Evolutionary conservation across 768 basidiomycete genomes (phyloP), one percentile per base, ranked within the genome.

Genomic region (Megacollybia marginata): DNA sequence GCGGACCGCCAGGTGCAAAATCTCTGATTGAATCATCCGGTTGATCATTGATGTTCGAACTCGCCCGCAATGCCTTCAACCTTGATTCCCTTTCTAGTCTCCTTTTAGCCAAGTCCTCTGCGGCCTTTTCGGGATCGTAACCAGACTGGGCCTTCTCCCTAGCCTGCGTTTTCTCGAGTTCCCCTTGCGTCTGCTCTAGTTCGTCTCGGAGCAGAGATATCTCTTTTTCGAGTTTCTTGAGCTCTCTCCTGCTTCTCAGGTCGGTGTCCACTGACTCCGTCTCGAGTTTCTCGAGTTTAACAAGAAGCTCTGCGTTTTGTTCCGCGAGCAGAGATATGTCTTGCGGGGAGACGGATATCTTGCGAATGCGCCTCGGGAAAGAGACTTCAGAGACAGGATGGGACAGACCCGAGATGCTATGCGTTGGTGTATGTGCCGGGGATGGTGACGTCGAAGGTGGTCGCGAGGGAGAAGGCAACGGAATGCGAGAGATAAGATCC

Each of bases 261-360:
- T 92, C 88, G 2, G 83, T 73, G 42, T 76, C 75, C 10, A 63
- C 64, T 13, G 88, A 80, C 52, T 92, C 89, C 1, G 73, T 63
- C 61, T 92, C 86, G 9, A 93, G 74, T 52, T 76, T 75, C 64
- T 91, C 85, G 5, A 93, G 73, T 55, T 89, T 88, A 20, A 74
- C 66, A 4, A 88, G 66, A 13, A 93, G 80, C 54, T 92, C 88
- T 0, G 83, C 80, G 57, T 93, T 93, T 65, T 93, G 89, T 58
- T 89, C 86, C 1, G 86, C 78, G 40, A 92, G 78, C 7, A 77
- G 70, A 2, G 81, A 78, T 23, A 92, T 73, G 51, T 90, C 88
- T 13, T 75, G 67, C 1, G 81, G 80, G 4, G 83, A 80, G 48
- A 87, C 76, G 42, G 85, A 81, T 42, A 85, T 74, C 46, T 77